Evolutionary conservation across 2,329 filamentous ascomycete genomes (phyloP).

Genomic region (Sporothrix inflata): DNA sequence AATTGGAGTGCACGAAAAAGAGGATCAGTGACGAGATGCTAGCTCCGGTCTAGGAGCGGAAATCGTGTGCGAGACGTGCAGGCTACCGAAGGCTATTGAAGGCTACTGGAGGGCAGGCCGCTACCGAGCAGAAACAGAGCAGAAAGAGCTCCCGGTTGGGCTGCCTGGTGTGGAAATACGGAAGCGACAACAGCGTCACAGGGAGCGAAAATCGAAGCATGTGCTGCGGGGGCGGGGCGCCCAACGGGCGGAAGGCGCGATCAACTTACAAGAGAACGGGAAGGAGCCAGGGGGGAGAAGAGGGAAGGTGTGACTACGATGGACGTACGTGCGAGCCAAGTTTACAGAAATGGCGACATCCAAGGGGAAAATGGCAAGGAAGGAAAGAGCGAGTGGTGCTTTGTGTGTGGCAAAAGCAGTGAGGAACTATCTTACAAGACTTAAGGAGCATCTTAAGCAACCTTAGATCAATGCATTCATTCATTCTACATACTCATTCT

Average conservation of each 20-base stretch:
- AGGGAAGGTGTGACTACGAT: background rate
- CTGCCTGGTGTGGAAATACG: background rate
- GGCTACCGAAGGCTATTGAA: background rate
- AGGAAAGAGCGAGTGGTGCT: background rate
- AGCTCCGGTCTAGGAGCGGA: conserved; percentile 26
- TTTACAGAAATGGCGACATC: background rate
- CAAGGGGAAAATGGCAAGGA: background rate
- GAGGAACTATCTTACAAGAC: background rate
- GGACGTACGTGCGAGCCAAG: background rate
- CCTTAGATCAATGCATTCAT: background rate
- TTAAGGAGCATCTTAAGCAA: background rate
- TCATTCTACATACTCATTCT: background rate
- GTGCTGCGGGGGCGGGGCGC: conserved; percentile 11
- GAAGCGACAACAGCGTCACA: background rate
- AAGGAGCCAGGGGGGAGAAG: background rate
- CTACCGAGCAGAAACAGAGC: background rate
- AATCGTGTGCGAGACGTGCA: background rate
- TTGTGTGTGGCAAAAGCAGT: background rate
- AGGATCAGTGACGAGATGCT: conserved; percentile 6
- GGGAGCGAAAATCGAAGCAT: background rate
- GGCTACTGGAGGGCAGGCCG: background rate
- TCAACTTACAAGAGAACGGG: conserved; percentile 1
- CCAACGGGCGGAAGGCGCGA: conserved; percentile 9
- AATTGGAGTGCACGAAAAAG: conserved; percentile 12
- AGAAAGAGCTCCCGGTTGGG: background rate